Evolutionary conservation across 2,329 filamentous ascomycete species (phyloP).

Genomic region (Aspergillus ustus): DNA sequence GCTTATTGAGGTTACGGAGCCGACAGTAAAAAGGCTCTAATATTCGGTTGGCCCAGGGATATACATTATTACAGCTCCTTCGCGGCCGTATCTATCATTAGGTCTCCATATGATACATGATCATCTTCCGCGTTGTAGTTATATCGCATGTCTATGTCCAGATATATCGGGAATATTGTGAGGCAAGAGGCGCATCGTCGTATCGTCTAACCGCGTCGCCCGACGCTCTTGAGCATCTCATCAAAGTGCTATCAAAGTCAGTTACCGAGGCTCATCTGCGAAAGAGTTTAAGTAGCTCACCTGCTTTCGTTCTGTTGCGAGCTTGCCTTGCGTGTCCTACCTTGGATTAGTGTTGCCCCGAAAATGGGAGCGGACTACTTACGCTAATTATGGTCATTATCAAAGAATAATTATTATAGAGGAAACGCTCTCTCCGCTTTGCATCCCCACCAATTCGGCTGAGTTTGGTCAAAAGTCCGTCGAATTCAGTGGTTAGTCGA

Average conservation of each 20-base stretch:
- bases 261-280: neutral
- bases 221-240: slow-evolving; percentile 43
- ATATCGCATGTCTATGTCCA: slow-evolving; percentile 7
- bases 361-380: slow-evolving; percentile 25
- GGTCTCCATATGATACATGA: slow-evolving; percentile 5
- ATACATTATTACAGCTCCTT: slow-evolving; percentile 9
- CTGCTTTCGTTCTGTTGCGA: slow-evolving; percentile 70
- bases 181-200: neutral
- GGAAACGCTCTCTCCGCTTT: slow-evolving; percentile 81
- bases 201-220: slow-evolving; percentile 32
- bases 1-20: neutral
- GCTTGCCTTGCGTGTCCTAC: slow-evolving; percentile 53
- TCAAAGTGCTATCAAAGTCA: slow-evolving; percentile 44
- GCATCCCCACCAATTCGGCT: slow-evolving; percentile 76
- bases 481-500: slow-evolving; percentile 78
- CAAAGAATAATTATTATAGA: slow-evolving; percentile 95
- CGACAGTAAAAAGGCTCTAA: too few relatives aligned
- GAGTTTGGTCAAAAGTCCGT: slow-evolving; percentile 78
- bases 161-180: neutral
- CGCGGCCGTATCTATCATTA: neutral
- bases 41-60: neutral
- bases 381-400: slow-evolving; percentile 89
- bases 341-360: slow-evolving; percentile 17
- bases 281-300: slow-evolving; percentile 30
- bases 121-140: neutral